Percentiles rank a stretch among this genome's conserved stretches.
Conservation (phyloP, 352 stramenopile species). For the Globisporangium cystogenes region DNA sequence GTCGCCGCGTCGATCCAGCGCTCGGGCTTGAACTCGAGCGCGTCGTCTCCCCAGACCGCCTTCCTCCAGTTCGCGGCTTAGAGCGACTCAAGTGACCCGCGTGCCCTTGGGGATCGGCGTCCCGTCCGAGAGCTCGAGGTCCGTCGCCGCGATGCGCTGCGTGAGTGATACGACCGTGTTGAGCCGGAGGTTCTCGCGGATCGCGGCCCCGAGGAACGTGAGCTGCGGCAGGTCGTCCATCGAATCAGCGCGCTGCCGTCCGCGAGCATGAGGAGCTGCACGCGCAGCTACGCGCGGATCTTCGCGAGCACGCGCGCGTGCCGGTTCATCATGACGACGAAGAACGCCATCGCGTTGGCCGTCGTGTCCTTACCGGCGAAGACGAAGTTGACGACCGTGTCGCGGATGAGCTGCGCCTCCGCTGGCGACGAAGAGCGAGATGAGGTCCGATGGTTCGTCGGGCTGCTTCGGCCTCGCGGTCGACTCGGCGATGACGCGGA, state of each 20-base stretch:
- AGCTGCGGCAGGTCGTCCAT: conserved; percentile 10
- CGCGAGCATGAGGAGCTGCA: not conserved
- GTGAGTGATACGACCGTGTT: not conserved
- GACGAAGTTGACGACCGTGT: conserved; percentile 62
- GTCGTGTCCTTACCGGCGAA: conserved; percentile 61
- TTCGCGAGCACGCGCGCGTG: conserved; percentile 31
- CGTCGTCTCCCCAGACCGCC: conserved; percentile 25
- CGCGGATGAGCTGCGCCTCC: conserved; percentile 25
- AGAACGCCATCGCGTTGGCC: conserved; percentile 42
- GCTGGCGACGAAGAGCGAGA: conserved; percentile 21
- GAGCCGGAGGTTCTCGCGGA: conserved; percentile 15
- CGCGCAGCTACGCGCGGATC: conserved; percentile 20
- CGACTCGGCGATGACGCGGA: conserved; percentile 12
- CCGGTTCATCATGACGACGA: conserved; percentile 37
- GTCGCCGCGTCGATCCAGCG: conserved; percentile 47
- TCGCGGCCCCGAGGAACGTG: not conserved
- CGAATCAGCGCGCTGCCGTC: not conserved
- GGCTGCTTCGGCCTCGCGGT: too few species aligned
- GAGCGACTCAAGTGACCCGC: conserved; percentile 12
- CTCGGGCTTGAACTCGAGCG: conserved; percentile 39
- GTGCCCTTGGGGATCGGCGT: conserved; percentile 17
- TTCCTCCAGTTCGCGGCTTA: conserved; percentile 21
- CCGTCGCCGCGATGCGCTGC: conserved; percentile 14
- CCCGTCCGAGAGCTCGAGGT: conserved; percentile 25
- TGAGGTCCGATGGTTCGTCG: conserved; percentile 7